These are phyloP conservation scores for Nannochloropsis oceanica DNA, from an alignment of 108 stramenopile genomes.

Conservation along the genomic window DNA sequence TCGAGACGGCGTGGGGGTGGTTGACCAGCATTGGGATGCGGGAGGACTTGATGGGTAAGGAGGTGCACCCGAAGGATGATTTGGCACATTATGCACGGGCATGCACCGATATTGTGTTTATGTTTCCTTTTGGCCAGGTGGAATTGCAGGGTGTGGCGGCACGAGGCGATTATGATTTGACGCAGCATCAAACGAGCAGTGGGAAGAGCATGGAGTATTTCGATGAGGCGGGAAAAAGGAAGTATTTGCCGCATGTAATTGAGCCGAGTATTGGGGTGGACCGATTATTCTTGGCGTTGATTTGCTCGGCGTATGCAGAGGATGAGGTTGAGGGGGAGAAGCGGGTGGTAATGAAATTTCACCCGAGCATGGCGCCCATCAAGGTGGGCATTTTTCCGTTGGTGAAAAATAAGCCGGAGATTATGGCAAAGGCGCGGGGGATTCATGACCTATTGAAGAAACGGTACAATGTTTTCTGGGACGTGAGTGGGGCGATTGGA, in stretches of 20 bases:
- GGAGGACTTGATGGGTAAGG: slow-evolving; percentile 65
- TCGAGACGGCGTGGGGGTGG: slow-evolving; percentile 53
- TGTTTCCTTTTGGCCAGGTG: slow-evolving; percentile 82
- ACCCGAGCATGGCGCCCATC: slow-evolving; percentile 80
- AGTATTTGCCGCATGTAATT: slow-evolving; percentile 87
- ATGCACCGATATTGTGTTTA: slow-evolving; percentile 90
- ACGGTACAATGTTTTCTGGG: slow-evolving; percentile 39
- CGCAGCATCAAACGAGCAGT: slow-evolving; percentile 48
- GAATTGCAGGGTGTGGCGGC: slow-evolving; percentile 97
- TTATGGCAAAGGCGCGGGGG: slow-evolving; percentile 49
- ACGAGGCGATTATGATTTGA: slow-evolving; percentile 84
- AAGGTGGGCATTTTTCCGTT: slow-evolving; percentile 71
- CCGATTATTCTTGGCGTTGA: slow-evolving; percentile 67
- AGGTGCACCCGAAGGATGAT: slow-evolving; percentile 68
- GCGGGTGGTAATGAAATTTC: slow-evolving; percentile 68
- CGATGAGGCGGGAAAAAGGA: slow-evolving; percentile 70
- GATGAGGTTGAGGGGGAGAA: slow-evolving; percentile 68
- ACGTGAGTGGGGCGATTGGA: slow-evolving; percentile 79
- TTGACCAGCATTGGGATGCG: slow-evolving; percentile 55
- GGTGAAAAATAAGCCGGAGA: slow-evolving; percentile 76
- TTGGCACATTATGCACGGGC: slow-evolving; percentile 94
- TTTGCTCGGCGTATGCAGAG: slow-evolving; percentile 80
- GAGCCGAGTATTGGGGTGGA: slow-evolving; percentile 90
- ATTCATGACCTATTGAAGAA: not conserved
- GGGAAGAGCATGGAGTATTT: slow-evolving; percentile 64